Conservation (phyloP, 2,329 filamentous ascomycete genomes). For the Talaromyces sp. region DNA sequence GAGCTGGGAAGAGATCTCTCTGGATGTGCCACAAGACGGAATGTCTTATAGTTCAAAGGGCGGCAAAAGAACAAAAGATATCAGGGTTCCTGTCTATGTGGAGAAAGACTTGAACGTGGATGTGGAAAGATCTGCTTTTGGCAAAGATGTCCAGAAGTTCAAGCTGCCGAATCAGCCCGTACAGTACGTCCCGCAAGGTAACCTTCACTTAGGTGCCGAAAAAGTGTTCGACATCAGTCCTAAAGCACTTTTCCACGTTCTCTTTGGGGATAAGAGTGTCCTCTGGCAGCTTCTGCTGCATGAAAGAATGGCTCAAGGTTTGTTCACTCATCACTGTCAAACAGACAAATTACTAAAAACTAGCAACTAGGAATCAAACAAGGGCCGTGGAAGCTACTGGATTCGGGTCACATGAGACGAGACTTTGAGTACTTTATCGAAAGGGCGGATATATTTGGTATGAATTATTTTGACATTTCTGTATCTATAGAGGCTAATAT, state of each 20-base stretch:
- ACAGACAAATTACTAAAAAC: constrained; percentile 14
- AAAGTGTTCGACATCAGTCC: constrained; percentile 84
- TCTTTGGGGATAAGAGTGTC: constrained; percentile 94
- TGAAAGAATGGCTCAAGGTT: constrained; percentile 66
- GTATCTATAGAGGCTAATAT: constrained; percentile 10
- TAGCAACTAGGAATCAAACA: constrained; percentile 62
- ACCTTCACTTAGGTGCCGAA: constrained; percentile 69
- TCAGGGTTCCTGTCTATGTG: constrained; percentile 55
- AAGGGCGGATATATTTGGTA: constrained; percentile 60
- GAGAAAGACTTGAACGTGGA: constrained; percentile 56
- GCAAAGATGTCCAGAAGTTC: constrained; percentile 61
- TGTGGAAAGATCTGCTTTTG: constrained; percentile 24
- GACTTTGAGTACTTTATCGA: constrained; percentile 77
- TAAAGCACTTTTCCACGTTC: constrained; percentile 90
- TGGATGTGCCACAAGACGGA: constrained; percentile 56
- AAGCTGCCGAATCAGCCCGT: constrained; percentile 77
- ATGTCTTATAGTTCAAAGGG: constrained; percentile 37
- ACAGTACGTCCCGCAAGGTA: constrained; percentile 75
- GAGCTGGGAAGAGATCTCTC: constrained; percentile 82
- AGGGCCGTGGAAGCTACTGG: constrained; percentile 72
- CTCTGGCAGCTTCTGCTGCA: constrained; percentile 89
- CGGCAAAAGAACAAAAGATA: constrained; percentile 41
- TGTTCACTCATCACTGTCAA: constrained; percentile 11
- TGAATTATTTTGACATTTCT: constrained; percentile 17
- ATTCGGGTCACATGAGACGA: constrained; percentile 66